Evolutionary conservation across 2,329 filamentous ascomycete genomes (phyloP).

Genomic region (Colletotrichum kahawae): DNA sequence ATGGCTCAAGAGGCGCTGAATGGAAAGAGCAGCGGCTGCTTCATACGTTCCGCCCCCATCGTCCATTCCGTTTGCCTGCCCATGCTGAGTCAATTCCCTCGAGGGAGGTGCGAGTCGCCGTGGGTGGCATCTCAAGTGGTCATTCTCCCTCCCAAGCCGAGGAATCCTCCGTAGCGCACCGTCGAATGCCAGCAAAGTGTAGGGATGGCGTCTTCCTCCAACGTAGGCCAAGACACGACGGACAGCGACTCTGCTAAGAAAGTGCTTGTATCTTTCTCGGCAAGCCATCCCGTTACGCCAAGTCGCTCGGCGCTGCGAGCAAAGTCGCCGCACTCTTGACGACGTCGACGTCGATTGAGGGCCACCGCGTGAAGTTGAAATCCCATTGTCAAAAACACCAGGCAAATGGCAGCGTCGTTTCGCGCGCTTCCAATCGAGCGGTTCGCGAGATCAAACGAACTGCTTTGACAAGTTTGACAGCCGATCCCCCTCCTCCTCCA

Average conservation of each 20-base stretch:
- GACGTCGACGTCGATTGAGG: neutral
- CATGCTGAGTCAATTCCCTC: neutral
- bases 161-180: neutral
- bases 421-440: neutral
- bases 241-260: conserved; percentile 18
- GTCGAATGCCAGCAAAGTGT: neutral
- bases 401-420: neutral
- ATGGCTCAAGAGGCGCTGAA: neutral
- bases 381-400: neutral
- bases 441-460: conserved; percentile 14
- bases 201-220: neutral
- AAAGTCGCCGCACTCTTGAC: conserved; percentile 16
- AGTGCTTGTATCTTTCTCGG: conserved; percentile 20
- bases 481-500: neutral
- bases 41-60: neutral
- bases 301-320: conserved; percentile 21
- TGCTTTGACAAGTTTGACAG: conserved; percentile 5
- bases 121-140: neutral
- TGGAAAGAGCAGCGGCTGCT: neutral
- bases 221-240: conserved; percentile 17
- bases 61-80: neutral
- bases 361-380: neutral
- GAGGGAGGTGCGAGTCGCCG: neutral
- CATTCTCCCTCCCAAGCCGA: neutral
- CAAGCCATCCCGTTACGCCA: conserved; percentile 21